These are phyloP conservation scores for Aureobasidium musti DNA, from an alignment of 2,329 filamentous ascomycete species.

Conservation along the genomic window DNA sequence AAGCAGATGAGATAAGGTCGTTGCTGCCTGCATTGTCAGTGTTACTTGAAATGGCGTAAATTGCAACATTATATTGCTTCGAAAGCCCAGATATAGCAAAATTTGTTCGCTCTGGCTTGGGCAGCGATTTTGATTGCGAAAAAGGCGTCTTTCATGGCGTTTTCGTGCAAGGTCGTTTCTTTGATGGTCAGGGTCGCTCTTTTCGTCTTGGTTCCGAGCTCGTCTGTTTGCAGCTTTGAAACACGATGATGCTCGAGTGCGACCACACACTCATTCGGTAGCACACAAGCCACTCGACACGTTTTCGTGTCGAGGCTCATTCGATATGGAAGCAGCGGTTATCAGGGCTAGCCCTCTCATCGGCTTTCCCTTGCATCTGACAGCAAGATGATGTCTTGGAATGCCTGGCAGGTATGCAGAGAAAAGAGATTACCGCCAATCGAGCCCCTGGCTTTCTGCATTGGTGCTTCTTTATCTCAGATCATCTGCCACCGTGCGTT, in stretches of 20 bases:
- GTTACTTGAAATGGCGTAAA: not conserved
- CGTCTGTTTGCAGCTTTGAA: not conserved
- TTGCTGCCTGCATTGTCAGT: not conserved
- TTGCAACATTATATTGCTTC: not conserved
- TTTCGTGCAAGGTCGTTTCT: not conserved
- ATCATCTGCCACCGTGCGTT: not conserved
- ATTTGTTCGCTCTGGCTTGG: not conserved
- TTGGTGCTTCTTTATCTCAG: slow-evolving; percentile 11
- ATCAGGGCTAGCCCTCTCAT: not conserved
- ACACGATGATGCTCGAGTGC: not conserved
- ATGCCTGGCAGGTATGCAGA: slow-evolving; percentile 1
- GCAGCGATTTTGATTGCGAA: not conserved
- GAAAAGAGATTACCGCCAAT: slow-evolving; percentile 18
- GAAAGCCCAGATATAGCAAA: not conserved
- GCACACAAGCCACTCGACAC: not conserved
- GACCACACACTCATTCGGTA: not conserved
- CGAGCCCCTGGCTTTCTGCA: slow-evolving; percentile 20
- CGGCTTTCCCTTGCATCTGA: not conserved
- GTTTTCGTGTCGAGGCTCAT: not conserved
- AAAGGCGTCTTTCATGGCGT: not conserved
- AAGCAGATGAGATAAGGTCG: not conserved
- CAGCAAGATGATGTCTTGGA: not conserved
- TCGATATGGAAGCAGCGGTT: not conserved
- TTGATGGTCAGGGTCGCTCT: not conserved
- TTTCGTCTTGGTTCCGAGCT: not conserved